Base-by-base conservation (phyloP, 345 rosid genomes). In the Chamaenerion angustifolium region DNA sequence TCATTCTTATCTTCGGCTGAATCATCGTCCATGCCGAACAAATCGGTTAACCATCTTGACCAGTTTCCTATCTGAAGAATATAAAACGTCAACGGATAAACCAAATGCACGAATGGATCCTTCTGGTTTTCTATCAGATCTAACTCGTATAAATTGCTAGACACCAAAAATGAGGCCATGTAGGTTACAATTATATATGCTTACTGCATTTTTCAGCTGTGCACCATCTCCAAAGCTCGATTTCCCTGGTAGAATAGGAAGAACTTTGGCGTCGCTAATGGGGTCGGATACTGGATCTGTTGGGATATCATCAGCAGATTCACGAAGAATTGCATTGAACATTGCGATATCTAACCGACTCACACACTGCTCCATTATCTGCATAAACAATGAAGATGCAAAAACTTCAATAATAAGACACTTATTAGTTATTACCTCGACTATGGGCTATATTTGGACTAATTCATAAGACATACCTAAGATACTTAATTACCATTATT, bases 261-360 rank as follows among this genome's bases (percentile, higher is more conserved):
- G 87, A 69, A 90, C 92, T 49, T 64, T 76, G 25, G 71, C 54
- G 68, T 90, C 76, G 23, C 82, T 72, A 55, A 86, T 83, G 62
- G 95, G 98, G 58, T 90, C 95, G 64, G 93, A 83, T 4, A 86
- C 81, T 58, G 98, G 96, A 73, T 86, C 98, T 14, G 92, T 83
- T 45, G 94, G 94, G 56, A 83, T 82, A 46, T 76, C 92, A 47
- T 83, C 88, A 58, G 55, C 77, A 52, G 93, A 81, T 57, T 86
- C 98, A 59, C 89, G 89, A 57, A 86, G 98, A 62, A 92, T 77
- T 43, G 98, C 98, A 72, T 86, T 92, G 80, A 92, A 86, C 87
- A 86, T 92, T 40, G 93, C 98, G 51, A 83, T 89, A 69, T 92
- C 37, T 64, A 92, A 64, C 60, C 98, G 74, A 59, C 86, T 79